Percentiles rank a stretch among this genome's conserved stretches.
Conservation (phyloP, 2,329 filamentous ascomycete species). For the Colletotrichum karsti region DNA sequence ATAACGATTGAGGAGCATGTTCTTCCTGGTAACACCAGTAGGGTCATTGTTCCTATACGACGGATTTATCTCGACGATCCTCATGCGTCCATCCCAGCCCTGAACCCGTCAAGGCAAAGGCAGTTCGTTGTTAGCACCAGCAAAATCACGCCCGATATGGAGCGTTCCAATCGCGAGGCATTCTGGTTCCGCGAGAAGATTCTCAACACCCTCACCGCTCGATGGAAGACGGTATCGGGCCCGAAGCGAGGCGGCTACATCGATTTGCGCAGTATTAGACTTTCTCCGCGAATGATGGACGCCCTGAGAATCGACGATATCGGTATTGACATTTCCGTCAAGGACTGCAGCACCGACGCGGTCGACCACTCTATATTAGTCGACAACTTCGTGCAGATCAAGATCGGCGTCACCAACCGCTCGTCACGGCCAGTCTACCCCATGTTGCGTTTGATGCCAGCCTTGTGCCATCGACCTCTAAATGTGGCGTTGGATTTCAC, state of each 20-base stretch:
- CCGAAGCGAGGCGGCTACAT: slow-evolving; percentile 70
- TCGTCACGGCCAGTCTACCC: slow-evolving; percentile 73
- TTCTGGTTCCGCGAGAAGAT: slow-evolving; percentile 93
- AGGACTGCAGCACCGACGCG: slow-evolving; percentile 35
- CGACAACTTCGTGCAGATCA: slow-evolving; percentile 75
- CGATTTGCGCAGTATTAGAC: slow-evolving; percentile 78
- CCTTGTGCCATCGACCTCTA: slow-evolving; percentile 76
- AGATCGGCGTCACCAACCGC: slow-evolving; percentile 78
- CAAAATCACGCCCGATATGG: slow-evolving; percentile 80
- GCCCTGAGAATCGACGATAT: slow-evolving; percentile 84
- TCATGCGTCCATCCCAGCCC: slow-evolving; percentile 78
- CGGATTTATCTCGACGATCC: slow-evolving; percentile 81
- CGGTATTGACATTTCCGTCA: slow-evolving; percentile 69
- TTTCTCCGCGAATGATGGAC: slow-evolving; percentile 83
- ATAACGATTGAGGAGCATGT: slow-evolving; percentile 63
- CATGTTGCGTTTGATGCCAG: slow-evolving; percentile 79
- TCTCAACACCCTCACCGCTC: slow-evolving; percentile 74
- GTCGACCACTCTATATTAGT: slow-evolving; percentile 43
- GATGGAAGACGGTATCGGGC: slow-evolving; percentile 70
- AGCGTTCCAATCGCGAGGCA: slow-evolving; percentile 79
- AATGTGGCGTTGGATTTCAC: slow-evolving; percentile 82
- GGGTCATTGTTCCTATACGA: slow-evolving; percentile 79
- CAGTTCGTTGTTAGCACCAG: slow-evolving; percentile 90
- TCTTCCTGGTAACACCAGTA: slow-evolving; percentile 74
- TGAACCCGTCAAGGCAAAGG: slow-evolving; percentile 84